Conservation (phyloP, 805 yeast genomes). For the Candida sithepensis region DNA sequence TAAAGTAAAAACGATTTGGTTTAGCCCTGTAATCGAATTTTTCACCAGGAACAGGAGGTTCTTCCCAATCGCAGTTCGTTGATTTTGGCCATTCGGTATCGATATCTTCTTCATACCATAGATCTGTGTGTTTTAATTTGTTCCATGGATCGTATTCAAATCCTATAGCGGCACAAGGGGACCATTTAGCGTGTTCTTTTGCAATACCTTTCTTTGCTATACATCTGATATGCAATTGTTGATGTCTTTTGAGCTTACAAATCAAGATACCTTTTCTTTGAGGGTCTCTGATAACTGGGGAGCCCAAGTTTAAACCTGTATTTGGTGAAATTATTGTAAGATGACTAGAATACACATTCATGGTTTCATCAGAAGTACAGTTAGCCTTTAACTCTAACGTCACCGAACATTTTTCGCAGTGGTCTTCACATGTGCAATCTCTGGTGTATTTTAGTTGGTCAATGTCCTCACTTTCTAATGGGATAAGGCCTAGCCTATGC, state of each 20-base stretch:
- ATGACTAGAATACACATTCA: conserved; percentile 88
- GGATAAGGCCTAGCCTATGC: conserved; percentile 90
- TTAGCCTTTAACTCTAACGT: conserved; percentile 77
- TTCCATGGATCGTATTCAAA: conserved; percentile 99
- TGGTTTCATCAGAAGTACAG: conserved; percentile 82
- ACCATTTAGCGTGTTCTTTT: conserved; percentile 98
- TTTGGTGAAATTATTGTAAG: conserved; percentile 39
- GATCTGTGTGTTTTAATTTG: conserved; percentile 91
- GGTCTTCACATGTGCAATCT: conserved; percentile 97
- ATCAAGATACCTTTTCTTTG: conserved; percentile 81
- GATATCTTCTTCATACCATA: conserved; percentile 91
- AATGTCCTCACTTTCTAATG: conserved; percentile 79
- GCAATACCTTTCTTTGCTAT: conserved; percentile 97
- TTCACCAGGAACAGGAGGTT: conserved; percentile 85
- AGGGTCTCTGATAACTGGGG: conserved; percentile 80
- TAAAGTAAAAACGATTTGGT: conserved; percentile 79
- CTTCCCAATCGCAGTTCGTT: conserved; percentile 91
- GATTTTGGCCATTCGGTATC: conserved; percentile 92
- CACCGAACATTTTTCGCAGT: conserved; percentile 93
- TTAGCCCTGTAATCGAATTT: conserved; percentile 79
- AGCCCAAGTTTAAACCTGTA: conserved; percentile 51
- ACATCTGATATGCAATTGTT: conserved; percentile 83
- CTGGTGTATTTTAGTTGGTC: conserved; percentile 83
- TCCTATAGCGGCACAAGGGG: conserved; percentile 92
- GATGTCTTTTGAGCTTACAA: conserved; percentile 88